Evolutionary conservation across 306 rosid species (phyloP), one percentile per base, ranked within the genome.

Genomic region (Sindora glabra): DNA sequence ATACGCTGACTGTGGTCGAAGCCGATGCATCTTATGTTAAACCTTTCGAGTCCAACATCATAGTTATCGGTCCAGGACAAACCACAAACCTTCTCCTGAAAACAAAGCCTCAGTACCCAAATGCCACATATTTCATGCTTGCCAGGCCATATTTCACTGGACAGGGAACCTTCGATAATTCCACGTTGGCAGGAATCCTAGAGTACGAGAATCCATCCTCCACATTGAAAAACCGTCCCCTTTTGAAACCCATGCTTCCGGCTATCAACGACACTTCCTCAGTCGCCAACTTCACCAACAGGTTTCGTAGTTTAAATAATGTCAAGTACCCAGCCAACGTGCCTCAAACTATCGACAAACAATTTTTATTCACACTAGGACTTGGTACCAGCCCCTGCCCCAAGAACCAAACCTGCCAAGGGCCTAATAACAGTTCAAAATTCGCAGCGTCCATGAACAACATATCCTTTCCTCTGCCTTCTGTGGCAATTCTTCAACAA

Each of bases 81-180:
- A 85, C 90, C 69, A 74, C 86, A 14, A 88, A 72, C 22, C 81
- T 85, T 41, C 70, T 88, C 13, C 62, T 88, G 17, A 67, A 53
- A 16, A 83, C 90, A 59, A 80, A 80, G 51, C 53, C 77, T 0
- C 14, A 51, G 0, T 32, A 22, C 65, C 90, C 94, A 10, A 80
- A 78, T 10, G 47, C 86, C 59, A 39, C 75, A 11, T 89, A 82
- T 79, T 68, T 76, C 74, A 89, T 89, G 70, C 67, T 80, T 10
- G 89, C 94, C 5, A 54, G 73, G 11, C 94, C 96, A n/a, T 89
- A 89, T 62, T 76, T 73, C 81, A 89, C 90, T 0, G 94, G 88
- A 25, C 14, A 3, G 44, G 90, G 88, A 1, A 78, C 96, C 25
- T 89, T 89, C 9, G 90, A 80, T 65, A 89, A 85, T 65, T 75